Conservation (phyloP, 305 asterid species). For the Solanum chacoense region DNA sequence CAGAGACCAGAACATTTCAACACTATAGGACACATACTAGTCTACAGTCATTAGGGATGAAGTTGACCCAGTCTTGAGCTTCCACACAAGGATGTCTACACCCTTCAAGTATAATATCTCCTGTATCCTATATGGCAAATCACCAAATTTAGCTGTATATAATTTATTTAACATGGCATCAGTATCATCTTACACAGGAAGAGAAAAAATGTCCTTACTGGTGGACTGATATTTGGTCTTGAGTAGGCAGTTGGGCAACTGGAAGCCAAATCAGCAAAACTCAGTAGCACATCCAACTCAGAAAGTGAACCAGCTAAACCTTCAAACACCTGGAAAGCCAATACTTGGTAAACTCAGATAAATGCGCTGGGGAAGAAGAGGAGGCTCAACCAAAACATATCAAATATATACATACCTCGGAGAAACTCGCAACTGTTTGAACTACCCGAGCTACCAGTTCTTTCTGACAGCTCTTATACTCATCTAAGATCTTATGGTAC, state of each 20-base stretch:
- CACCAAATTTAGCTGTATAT: neutral
- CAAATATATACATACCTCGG: slow-evolving; percentile 51
- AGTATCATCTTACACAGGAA: no score
- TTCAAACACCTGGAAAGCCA: slow-evolving; percentile 61
- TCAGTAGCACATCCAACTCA: slow-evolving; percentile 86
- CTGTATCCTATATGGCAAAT: slow-evolving; percentile 43
- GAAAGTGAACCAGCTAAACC: slow-evolving; percentile 66
- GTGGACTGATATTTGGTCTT: slow-evolving; percentile 66
- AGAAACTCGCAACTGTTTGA: slow-evolving; percentile 71
- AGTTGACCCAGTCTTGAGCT: slow-evolving; percentile 99
- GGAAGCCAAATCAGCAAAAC: slow-evolving; percentile 98
- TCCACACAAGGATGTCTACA: slow-evolving; percentile 99
- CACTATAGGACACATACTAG: slow-evolving; percentile 41
- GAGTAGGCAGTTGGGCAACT: slow-evolving; percentile 78
- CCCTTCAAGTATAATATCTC: slow-evolving; percentile 85
- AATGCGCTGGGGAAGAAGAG: neutral
- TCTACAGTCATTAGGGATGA: slow-evolving; percentile 90
- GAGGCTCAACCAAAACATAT: slow-evolving; percentile 2
- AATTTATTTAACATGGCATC: neutral
- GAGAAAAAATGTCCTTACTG: slow-evolving; percentile 34
- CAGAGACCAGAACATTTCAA: neutral
- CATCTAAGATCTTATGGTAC: slow-evolving; percentile 82
- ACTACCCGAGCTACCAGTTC: slow-evolving; percentile 87
- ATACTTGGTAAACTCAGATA: slow-evolving; percentile 6
- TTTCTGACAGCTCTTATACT: slow-evolving; percentile 83